These are phyloP conservation scores for Sextonia rubra DNA, from an alignment of 164 flowering plant genomes.

Conservation along the genomic window DNA sequence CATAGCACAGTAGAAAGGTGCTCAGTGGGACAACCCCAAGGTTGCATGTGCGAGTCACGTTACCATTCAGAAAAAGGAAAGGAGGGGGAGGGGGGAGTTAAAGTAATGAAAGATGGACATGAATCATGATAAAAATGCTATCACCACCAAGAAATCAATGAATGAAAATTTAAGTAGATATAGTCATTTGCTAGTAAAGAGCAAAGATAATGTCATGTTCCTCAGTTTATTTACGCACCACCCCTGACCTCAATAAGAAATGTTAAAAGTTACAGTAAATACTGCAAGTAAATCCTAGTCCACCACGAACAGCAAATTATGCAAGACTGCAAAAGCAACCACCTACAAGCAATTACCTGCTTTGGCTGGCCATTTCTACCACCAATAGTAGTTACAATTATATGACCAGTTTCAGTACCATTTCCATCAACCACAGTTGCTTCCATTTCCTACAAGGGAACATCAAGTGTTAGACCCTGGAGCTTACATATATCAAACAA, in stretches of 20 bases:
- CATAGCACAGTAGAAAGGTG: not conserved
- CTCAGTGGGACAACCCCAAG: too few species aligned
- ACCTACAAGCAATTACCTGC: slow-evolving; percentile 31
- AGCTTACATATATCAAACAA: not conserved
- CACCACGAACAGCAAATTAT: too few species aligned
- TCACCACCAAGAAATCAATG: not conserved
- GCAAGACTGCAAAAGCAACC: too few species aligned
- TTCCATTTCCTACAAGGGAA: slow-evolving; percentile 45
- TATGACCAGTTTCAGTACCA: slow-evolving; percentile 71
- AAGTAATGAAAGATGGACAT: too few species aligned
- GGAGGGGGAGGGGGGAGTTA: too few species aligned
- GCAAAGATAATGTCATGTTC: not conserved
- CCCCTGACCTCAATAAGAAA: too few species aligned
- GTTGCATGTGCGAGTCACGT: too few species aligned
- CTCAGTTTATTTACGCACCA: too few species aligned
- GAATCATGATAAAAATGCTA: not conserved
- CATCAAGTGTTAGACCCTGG: not conserved
- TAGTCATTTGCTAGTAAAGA: not conserved
- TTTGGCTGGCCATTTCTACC: slow-evolving; percentile 64
- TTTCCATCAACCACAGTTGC: slow-evolving; percentile 56
- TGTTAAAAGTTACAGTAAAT: too few species aligned
- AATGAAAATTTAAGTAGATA: not conserved
- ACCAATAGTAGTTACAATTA: slow-evolving; percentile 67
- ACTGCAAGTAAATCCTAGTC: too few species aligned
- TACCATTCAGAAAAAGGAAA: too few species aligned